Evolutionary conservation across 1,139 yeast genomes (phyloP).

Genomic region (Saccharomycopsis hybrid): DNA sequence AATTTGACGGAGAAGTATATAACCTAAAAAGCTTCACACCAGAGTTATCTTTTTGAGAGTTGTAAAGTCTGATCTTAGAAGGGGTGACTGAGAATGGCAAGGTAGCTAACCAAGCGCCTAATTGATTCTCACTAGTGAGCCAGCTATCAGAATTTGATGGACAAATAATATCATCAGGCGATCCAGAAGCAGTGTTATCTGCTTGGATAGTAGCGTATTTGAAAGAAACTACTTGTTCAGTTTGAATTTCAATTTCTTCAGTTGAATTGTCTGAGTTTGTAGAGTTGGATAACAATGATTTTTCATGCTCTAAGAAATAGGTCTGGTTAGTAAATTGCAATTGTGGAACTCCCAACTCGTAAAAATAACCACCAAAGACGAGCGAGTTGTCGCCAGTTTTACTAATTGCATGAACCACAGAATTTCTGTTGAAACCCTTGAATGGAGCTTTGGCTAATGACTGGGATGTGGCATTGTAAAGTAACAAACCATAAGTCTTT

Average conservation of each 20-base stretch:
- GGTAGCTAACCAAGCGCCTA: slow-evolving; percentile 65
- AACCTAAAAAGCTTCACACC: slow-evolving; percentile 67
- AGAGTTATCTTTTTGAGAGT: slow-evolving; percentile 43
- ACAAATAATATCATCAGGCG: slow-evolving; percentile 49
- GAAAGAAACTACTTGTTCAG: slow-evolving; percentile 65
- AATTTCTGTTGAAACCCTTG: slow-evolving; percentile 64
- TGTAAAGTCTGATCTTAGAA: slow-evolving; percentile 66
- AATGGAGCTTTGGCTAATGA: slow-evolving; percentile 52
- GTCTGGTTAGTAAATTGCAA: slow-evolving; percentile 35
- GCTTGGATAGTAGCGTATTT: slow-evolving; percentile 53
- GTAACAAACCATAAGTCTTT: slow-evolving; percentile 54
- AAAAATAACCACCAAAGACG: slow-evolving; percentile 75
- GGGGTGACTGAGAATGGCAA: slow-evolving; percentile 59
- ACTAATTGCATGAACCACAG: slow-evolving; percentile 60
- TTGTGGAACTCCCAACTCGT: slow-evolving; percentile 51
- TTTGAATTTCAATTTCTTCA: slow-evolving; percentile 35
- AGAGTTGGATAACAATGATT: slow-evolving; percentile 21
- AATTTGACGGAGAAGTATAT: slow-evolving; percentile 70
- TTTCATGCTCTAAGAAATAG: slow-evolving; percentile 12
- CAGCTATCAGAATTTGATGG: slow-evolving; percentile 50
- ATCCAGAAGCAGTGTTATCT: slow-evolving; percentile 40
- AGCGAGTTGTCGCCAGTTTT: slow-evolving; percentile 43
- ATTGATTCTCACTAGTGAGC: slow-evolving; percentile 44
- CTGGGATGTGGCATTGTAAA: slow-evolving; percentile 49
- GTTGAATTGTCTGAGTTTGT: slow-evolving; percentile 28